phyloP scores from a whole-genome alignment of 768 basidiomycete genomes.

The Boletus rubropictus region DNA sequence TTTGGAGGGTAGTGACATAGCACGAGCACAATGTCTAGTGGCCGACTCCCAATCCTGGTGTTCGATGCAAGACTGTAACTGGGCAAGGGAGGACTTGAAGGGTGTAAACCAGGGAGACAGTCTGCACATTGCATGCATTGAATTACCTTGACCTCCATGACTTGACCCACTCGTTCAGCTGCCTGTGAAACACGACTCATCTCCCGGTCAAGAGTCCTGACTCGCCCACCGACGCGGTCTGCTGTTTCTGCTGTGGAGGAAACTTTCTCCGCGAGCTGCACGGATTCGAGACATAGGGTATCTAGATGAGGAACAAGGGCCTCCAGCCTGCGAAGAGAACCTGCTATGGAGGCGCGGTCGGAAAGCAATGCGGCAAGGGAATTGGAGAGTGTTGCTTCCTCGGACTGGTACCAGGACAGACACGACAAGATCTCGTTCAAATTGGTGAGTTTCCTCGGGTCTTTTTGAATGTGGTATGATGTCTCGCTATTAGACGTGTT shows the following conservation, averaged over 20 bases:
- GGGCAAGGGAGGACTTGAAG: constrained; percentile 57
- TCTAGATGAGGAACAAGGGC: constrained; percentile 58
- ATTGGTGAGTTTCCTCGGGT: constrained; percentile 44
- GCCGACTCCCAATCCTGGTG: constrained; percentile 94
- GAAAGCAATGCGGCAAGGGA: constrained; percentile 68
- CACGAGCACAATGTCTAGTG: constrained; percentile 82
- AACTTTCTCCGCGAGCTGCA: constrained; percentile 50
- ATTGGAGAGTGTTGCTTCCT: constrained; percentile 71
- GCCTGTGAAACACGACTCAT: constrained; percentile 87
- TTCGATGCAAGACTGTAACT: constrained; percentile 58
- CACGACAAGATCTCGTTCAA: constrained; percentile 69
- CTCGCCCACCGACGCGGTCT: constrained; percentile 87
- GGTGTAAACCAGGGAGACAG: constrained; percentile 20
- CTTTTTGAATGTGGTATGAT: constrained; percentile 10
- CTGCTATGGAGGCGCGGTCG: constrained; percentile 57
- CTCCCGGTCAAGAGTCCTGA: constrained; percentile 85
- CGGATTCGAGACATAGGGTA: constrained; percentile 53
- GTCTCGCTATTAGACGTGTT: constrained; percentile 7
- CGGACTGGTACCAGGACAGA: constrained; percentile 67
- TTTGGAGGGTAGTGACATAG: constrained; percentile 75
- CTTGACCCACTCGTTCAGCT: constrained; percentile 85
- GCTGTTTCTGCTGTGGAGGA: constrained; percentile 72
- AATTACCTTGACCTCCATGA: constrained; percentile 88
- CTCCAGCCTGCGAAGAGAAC: constrained; percentile 57
- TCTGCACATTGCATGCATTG: constrained; percentile 13